Percentiles rank a stretch among this genome's conserved stretches.
Evolutionary conservation across 2,329 filamentous ascomycete species (phyloP).

Genomic region (Colletotrichum sp.): DNA sequence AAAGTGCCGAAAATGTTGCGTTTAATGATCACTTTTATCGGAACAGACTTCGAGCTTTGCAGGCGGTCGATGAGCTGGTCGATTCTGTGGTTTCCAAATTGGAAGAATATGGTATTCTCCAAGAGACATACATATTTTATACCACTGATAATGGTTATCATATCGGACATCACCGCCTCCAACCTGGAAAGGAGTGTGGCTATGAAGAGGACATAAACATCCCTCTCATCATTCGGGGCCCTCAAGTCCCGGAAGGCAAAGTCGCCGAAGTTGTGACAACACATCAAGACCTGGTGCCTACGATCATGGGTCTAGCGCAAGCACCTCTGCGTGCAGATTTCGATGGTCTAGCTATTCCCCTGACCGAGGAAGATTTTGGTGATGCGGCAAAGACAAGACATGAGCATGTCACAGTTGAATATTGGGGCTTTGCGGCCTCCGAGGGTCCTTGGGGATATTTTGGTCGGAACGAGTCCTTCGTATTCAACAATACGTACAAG

Average conservation of each 20-base stretch:
- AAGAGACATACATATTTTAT: conserved; percentile 57
- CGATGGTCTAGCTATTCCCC: conserved; percentile 52
- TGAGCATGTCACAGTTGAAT: conserved; percentile 59
- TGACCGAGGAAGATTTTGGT: conserved; percentile 26
- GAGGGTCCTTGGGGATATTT: conserved; percentile 28
- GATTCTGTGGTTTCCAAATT: conserved; percentile 38
- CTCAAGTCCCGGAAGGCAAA: conserved; percentile 42
- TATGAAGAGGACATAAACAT: conserved; percentile 57
- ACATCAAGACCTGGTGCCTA: conserved; percentile 60
- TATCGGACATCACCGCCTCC: conserved; percentile 55
- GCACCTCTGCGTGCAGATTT: conserved; percentile 46
- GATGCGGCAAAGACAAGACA: conserved; percentile 30
- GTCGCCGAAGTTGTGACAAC: conserved; percentile 44
- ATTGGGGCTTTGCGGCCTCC: conserved; percentile 45
- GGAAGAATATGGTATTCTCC: conserved; percentile 31
- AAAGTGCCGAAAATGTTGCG: conserved; percentile 32
- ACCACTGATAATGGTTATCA: conserved; percentile 59
- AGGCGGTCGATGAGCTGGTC: conserved; percentile 42
- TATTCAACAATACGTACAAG: conserved; percentile 57
- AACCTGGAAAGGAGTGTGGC: conserved; percentile 54
- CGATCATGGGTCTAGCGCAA: conserved; percentile 46
- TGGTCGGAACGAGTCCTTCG: conserved; percentile 7
- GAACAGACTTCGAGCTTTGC: conserved; percentile 40
- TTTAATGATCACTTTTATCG: conserved; percentile 45
- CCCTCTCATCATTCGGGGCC: conserved; percentile 53